Percentiles rank a stretch among this genome's conserved stretches.
These are phyloP conservation scores for Lepidopterella palustris DNA, from an alignment of 495 filamentous ascomycete genomes.

Conservation along the genomic window DNA sequence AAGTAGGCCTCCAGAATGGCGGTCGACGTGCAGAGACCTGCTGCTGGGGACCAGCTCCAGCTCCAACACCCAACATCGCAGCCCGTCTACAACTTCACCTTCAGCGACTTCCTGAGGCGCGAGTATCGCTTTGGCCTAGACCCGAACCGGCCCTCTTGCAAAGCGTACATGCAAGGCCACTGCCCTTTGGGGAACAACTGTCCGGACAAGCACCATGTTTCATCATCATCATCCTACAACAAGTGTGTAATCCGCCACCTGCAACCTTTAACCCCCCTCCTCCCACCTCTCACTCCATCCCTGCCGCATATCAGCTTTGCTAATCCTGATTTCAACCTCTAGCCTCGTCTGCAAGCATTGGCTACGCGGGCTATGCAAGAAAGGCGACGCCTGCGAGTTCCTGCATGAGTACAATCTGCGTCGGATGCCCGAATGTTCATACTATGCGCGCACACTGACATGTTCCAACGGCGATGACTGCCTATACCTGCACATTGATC, in stretches of 20 bases:
- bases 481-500: constrained; percentile 89
- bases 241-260: constrained; percentile 37
- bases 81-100: constrained; percentile 34
- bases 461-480: constrained; percentile 97
- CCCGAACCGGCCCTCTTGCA: constrained; percentile 68
- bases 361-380: constrained; percentile 94
- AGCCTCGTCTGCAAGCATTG: constrained; percentile 97
- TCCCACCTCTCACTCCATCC: neutral
- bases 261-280: neutral
- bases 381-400: constrained; percentile 91
- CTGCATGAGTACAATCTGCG: constrained; percentile 97
- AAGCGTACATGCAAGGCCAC: constrained; percentile 69
- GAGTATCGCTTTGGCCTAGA: constrained; percentile 69
- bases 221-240: constrained; percentile 32
- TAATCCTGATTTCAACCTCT: neutral
- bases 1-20: constrained; percentile 7
- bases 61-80: constrained; percentile 23
- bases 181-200: constrained; percentile 73
- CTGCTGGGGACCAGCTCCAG: constrained; percentile 25
- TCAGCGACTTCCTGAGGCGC: constrained; percentile 37
- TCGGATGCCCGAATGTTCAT: constrained; percentile 93
- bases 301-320: constrained; percentile 6
- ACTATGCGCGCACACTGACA: constrained; percentile 69
- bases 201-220: constrained; percentile 48
- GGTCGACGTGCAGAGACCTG: constrained; percentile 12